phyloP scores from a whole-genome alignment of 495 filamentous ascomycete genomes.

The Paragyromitra xinjiangensis region DNA sequence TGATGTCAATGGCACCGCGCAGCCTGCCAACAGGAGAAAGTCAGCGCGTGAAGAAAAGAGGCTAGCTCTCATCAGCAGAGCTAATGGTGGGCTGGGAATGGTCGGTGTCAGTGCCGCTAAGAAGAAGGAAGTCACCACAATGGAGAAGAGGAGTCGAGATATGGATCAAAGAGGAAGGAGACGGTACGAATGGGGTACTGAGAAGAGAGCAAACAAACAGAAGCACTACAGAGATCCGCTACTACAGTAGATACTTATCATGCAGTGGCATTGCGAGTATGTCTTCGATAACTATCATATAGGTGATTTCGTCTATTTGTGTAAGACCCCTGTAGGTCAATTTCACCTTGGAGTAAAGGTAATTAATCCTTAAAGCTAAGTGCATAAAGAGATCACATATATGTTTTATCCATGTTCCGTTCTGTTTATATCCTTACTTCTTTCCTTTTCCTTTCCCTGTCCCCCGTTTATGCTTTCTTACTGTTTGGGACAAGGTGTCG shows the following conservation, averaged over 20 bases:
- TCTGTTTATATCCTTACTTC: background rate
- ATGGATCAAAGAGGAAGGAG: slow-evolving; percentile 68
- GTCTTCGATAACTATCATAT: slow-evolving; percentile 5
- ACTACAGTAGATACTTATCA: slow-evolving; percentile 37
- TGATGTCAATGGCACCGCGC: slow-evolving; percentile 42
- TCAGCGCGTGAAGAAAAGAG: slow-evolving; percentile 65
- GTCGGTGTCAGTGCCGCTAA: slow-evolving; percentile 74
- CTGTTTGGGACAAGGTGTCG: background rate
- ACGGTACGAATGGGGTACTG: slow-evolving; percentile 69
- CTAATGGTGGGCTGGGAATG: slow-evolving; percentile 79
- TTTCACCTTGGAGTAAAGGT: slow-evolving; percentile 23
- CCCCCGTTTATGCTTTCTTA: slow-evolving; percentile 6
- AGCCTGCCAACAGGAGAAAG: slow-evolving; percentile 55
- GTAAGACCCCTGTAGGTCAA: background rate
- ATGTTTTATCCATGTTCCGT: slow-evolving; percentile 3
- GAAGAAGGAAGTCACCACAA: slow-evolving; percentile 69
- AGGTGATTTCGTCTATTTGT: slow-evolving; percentile 16
- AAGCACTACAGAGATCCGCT: slow-evolving; percentile 77
- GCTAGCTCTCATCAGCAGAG: slow-evolving; percentile 66
- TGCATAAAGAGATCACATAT: background rate
- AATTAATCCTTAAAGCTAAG: slow-evolving; percentile 3
- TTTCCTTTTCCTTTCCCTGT: background rate
- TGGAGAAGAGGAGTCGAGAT: slow-evolving; percentile 73
- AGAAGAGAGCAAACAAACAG: slow-evolving; percentile 73
- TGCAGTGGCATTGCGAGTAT: slow-evolving; percentile 3